Base-by-base conservation (phyloP, 306 rosid genomes). In the Quercus cerris region DNA sequence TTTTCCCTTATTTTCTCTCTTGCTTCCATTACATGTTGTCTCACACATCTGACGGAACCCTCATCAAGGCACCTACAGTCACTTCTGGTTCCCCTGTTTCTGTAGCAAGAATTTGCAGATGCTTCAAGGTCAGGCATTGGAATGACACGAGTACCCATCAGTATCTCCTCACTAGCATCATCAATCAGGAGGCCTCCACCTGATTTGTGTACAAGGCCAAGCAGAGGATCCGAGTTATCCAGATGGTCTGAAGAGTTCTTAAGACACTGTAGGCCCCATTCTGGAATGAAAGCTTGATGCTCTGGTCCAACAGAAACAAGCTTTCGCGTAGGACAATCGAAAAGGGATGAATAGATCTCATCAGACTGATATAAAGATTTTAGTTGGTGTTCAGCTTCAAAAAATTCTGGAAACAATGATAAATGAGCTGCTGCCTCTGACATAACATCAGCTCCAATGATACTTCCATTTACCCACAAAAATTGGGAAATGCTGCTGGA, bases 31-130 rank as follows among this genome's bases (percentile, higher is more conserved):
- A 75, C 72, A 72, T 81, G 85, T 13, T 75, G 83, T 63, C 77
- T 81, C 70, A 85, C 83, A 31, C 88, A 85, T 78, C 76, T 52
- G 52, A 75, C 54, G 30, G 88, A 85, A 71, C 85, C 85, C 56
- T 12, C 64, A 57, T 85, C 83, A 70, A 49, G 75, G 73, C 85
- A 85, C 58, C 35, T 71, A 51, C 85, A 81, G 19, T 78, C 69
- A 64, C 35, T 72, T 70, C 73, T 71, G 66, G 41, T 70, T 70
- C 56, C 72, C 25, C 41, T 70, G 62, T 71, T 71, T 67, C 71
- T 73, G 75, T 35, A 66, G 27, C 27, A 56, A 78, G 19, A 35
- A 56, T 71, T 67, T 57, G 22, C 20, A 72, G 71, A 72, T 71
- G 78, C 75, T 44, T 82, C 83, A 58, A 54, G 63, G 30, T 71